Evolutionary conservation across 148 eudicot species (phyloP).

Genomic region (Simmondsia chinensis): DNA sequence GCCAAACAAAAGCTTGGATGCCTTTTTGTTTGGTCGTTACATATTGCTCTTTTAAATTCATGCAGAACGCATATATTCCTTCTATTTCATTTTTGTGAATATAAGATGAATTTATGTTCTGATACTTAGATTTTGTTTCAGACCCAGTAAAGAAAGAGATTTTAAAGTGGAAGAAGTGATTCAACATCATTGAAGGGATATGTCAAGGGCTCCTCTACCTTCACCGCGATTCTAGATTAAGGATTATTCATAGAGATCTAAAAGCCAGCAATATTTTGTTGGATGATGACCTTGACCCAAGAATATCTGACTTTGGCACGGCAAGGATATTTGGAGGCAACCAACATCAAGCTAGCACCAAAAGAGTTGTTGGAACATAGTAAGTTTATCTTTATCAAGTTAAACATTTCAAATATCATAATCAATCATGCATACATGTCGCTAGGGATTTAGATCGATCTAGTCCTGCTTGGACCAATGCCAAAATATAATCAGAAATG

Average conservation of each 20-base stretch:
- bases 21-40: constrained; percentile 16
- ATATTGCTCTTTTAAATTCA: too few species aligned
- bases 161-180: constrained; percentile 20
- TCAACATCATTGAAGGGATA: constrained; percentile 21
- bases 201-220: constrained; percentile 13
- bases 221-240: constrained; percentile 12
- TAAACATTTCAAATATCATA: too few species aligned
- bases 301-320: constrained; percentile 37
- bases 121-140: too few species aligned
- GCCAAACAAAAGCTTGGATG: constrained; percentile 15
- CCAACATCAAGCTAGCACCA: constrained; percentile 19
- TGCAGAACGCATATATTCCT: too few species aligned
- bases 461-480: too few species aligned
- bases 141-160: neutral
- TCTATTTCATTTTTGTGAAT: neutral
- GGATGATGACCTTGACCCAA: constrained; percentile 7
- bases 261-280: constrained; percentile 7
- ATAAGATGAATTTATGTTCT: too few species aligned
- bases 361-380: constrained; percentile 28
- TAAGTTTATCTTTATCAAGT: constrained; percentile 4
- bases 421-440: too few species aligned
- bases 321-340: constrained; percentile 24
- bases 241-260: constrained; percentile 12
- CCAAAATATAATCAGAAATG: too few species aligned
- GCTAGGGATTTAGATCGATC: too few species aligned